Evolutionary conservation across 2,329 filamentous ascomycete species (phyloP).

Genomic region (Amylocarpus encephaloides): DNA sequence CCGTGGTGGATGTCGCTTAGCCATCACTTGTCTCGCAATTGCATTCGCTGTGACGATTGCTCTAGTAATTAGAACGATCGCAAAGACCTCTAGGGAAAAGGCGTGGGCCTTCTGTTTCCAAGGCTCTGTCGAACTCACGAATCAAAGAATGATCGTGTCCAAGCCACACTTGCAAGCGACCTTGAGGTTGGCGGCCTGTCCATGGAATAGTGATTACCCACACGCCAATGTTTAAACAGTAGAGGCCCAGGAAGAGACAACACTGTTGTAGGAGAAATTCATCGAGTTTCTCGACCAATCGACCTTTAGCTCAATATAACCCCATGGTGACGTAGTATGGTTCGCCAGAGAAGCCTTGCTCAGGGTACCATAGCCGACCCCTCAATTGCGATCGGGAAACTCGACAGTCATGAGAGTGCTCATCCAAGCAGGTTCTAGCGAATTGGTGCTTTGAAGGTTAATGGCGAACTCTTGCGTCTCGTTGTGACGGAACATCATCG

Average conservation of each 20-base stretch:
- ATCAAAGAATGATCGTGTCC: too few species aligned
- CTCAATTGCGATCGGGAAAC: slow-evolving; percentile 32
- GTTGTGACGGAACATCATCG: slow-evolving; percentile 41
- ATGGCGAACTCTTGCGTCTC: slow-evolving; percentile 37
- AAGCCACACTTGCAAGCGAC: too few species aligned
- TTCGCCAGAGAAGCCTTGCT: slow-evolving; percentile 20
- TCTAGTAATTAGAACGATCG: too few species aligned
- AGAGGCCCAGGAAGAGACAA: slow-evolving; percentile 36
- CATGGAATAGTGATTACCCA: slow-evolving; percentile 39
- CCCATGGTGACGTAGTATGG: slow-evolving; percentile 30
- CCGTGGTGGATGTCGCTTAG: too few species aligned
- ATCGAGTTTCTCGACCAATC: slow-evolving; percentile 41
- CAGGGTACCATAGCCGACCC: too few species aligned
- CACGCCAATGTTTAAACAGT: slow-evolving; percentile 43
- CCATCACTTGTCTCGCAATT: too few species aligned
- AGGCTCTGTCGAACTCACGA: too few species aligned
- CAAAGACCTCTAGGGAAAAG: too few species aligned
- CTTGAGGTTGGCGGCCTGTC: slow-evolving; percentile 35
- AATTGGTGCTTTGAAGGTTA: slow-evolving; percentile 40
- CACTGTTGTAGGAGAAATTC: slow-evolving; percentile 37
- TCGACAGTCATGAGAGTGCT: slow-evolving; percentile 35
- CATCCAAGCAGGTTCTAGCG: slow-evolving; percentile 33
- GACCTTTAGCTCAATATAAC: slow-evolving; percentile 40
- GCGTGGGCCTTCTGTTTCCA: too few species aligned
- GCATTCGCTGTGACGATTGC: too few species aligned